These are phyloP conservation scores for Limtongia smithiae DNA, from an alignment of 805 yeast species.

Conservation along the genomic window DNA sequence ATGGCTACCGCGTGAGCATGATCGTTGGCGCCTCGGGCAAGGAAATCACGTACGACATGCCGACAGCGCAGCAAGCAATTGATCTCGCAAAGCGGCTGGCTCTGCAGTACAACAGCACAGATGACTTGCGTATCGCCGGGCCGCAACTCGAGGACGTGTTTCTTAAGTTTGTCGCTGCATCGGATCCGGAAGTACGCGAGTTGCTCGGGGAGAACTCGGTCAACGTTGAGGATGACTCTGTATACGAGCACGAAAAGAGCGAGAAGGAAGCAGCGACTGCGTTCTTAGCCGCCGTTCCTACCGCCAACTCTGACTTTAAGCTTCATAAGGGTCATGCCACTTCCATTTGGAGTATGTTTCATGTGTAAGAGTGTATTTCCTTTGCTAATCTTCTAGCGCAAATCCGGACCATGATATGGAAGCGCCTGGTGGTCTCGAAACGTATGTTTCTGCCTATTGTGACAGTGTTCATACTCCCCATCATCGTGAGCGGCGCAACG, in stretches of 20 bases:
- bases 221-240: constrained; percentile 1
- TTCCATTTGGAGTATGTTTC: neutral
- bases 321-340: too few relatives aligned
- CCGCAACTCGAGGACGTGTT: constrained; percentile 39
- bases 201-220: constrained; percentile 10
- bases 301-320: too few relatives aligned
- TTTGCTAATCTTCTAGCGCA: constrained; percentile 5
- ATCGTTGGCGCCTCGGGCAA: constrained; percentile 22
- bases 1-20: constrained; percentile 32
- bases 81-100: constrained; percentile 9
- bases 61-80: constrained; percentile 6
- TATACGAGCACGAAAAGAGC: neutral
- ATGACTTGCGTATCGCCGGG: constrained; percentile 30
- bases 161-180: constrained; percentile 31
- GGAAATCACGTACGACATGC: constrained; percentile 17
- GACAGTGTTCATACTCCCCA: constrained; percentile 13
- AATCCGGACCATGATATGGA: constrained; percentile 21
- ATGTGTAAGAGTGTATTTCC: neutral
- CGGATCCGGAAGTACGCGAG: constrained; percentile 17
- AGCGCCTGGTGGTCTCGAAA: constrained; percentile 15
- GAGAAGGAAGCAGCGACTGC: neutral
- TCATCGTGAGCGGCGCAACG: constrained; percentile 22
- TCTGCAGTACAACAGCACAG: constrained; percentile 3
- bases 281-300: too few relatives aligned
- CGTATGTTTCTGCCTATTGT: constrained; percentile 18